Evolutionary conservation across 2,329 filamentous ascomycete genomes (phyloP), one percentile per base, ranked within the genome.

Genomic region (Pseudogymnoascus sp.): DNA sequence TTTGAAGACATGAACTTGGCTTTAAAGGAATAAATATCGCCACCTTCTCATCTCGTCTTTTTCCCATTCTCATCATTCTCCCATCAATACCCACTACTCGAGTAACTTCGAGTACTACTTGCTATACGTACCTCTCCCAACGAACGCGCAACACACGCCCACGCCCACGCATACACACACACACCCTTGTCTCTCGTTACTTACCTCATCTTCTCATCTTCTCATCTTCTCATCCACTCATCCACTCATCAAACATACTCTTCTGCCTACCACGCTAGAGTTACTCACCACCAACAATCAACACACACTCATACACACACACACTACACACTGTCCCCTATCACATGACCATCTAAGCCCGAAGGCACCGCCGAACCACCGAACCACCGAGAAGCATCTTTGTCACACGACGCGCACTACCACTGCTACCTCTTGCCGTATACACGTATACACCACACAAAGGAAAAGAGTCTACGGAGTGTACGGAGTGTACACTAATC

Each of bases 321-420:
- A n/a, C n/a, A n/a, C n/a, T n/a, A n/a, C n/a, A n/a, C n/a, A n/a
- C n/a, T n/a, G n/a, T n/a, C n/a, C n/a, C 14, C 45, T 31, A 54
- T 54, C 45, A 54, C 45, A 28, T 54, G 45, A 54, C 23, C 45
- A 16, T 54, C 45, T 54, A 54, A 54, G 45, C 45, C 45, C 45
- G 45, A 11, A 54, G 45, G 45, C 14, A 54, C 8, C 14, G 7
- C 45, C 45, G 45, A 31, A 16, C 14, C 23, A 51, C 45, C 45
- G 45, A 51, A 51, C 45, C 45, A 54, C 14, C 45, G 14, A 54
- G 45, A 54, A 54, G 6, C 45, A 54, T 54, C 45, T 54, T n/a
- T 28, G 45, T 28, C 45, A 54, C 45, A 54, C 45, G 45, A 54
- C 45, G 45, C 45, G 45, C 45, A 54, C 45, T 19, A 25, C 23